Base-by-base conservation (phyloP, 306 rosid genomes). In the Calophaca sinica region DNA sequence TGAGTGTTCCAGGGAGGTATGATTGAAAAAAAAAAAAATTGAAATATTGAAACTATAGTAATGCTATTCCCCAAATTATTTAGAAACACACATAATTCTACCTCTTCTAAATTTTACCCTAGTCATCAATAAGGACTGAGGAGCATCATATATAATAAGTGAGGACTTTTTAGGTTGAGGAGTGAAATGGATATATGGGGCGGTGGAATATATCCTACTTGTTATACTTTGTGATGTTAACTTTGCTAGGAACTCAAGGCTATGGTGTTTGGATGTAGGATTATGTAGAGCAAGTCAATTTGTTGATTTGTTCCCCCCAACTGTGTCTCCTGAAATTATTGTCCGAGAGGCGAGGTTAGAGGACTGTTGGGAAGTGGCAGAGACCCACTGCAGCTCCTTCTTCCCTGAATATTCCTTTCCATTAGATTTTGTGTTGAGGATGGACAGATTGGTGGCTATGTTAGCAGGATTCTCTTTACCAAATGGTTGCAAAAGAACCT, bases 321-420 rank as follows among this genome's bases (percentile, higher is more conserved):
- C 92, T 0, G 75, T 89, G 82, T 87, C 92, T 69, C 98, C 98
- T 0, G 91, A 89, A 69, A 83, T 96, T 49, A 88, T 83, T 8
- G 98, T 96, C 9, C 84, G 99, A 45, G 96, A 96, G 87, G 99
- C 99, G 0, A 85, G 99, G 81, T 62, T 96, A 58, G 96, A 88
- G 88, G 99, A 96, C 81, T 90, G 91, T 77, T 96, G 99, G 99
- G 99, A 90, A 87, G 99, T 96, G 78, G 99, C 98, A 15, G 98
- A 96, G 90, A 96, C 96, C 72, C 99, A 92, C 68, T 96, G 99
- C 93, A 92, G 99, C 86, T 92, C 97, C 36, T 96, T 96, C 91
- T 96, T 90, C 87, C 99, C 96, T 4, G 92, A 84, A 8, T 92
- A 92, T 76, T 76, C 88, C 9, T 96, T 96, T 84, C 99, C 99